Evolutionary conservation across 495 filamentous ascomycete genomes (phyloP).

Genomic region (Xylaria curta): DNA sequence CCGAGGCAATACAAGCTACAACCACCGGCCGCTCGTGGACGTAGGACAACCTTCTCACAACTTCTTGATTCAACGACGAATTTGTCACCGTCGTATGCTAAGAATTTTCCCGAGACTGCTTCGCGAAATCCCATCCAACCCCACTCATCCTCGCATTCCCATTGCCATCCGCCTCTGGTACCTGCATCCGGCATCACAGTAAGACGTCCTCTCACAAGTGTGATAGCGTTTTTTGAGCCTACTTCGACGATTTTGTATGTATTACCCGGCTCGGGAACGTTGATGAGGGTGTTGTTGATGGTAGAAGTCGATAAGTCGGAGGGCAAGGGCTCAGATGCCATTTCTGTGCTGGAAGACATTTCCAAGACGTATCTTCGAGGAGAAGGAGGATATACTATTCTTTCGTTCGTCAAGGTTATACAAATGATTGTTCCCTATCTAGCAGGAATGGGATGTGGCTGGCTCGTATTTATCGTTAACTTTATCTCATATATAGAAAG

Average conservation of each 20-base stretch:
- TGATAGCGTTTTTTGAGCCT: neutral
- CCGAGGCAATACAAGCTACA: too few species aligned
- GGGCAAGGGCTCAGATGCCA: neutral
- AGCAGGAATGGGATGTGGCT: neutral
- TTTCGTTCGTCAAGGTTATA: neutral
- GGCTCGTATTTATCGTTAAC: neutral
- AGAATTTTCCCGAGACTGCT: conserved; percentile 6
- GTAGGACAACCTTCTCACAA: neutral
- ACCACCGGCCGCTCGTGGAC: neutral
- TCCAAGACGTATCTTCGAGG: neutral
- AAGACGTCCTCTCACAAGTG: neutral
- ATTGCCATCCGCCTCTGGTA: conserved; percentile 5
- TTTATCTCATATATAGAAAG: neutral
- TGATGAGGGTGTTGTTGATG: neutral
- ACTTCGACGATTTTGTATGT: neutral
- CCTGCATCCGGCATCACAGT: neutral
- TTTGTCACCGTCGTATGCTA: neutral
- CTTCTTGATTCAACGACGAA: too few species aligned
- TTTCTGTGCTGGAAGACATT: neutral
- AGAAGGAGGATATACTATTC: neutral
- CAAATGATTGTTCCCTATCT: neutral
- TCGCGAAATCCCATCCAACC: conserved; percentile 13
- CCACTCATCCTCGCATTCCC: conserved; percentile 1
- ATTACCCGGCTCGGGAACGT: neutral
- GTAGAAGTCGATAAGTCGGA: neutral